phyloP scores from a whole-genome alignment of 2,329 filamentous ascomycete genomes.

The Aspergillus arachidicola region DNA sequence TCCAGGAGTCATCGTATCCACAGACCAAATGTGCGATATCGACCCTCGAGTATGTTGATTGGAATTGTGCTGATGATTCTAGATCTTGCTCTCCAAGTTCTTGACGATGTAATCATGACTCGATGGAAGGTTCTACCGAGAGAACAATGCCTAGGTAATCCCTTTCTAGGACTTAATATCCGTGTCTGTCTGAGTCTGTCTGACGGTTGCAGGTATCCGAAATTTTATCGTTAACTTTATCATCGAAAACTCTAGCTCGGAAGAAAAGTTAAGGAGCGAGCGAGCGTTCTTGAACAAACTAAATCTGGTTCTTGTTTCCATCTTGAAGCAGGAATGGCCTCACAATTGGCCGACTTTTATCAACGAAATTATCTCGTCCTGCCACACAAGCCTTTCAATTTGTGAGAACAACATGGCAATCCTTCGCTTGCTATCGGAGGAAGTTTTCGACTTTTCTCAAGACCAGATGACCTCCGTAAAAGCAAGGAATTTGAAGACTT shows the following conservation, averaged over 20 bases:
- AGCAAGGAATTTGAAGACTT: conserved; percentile 93
- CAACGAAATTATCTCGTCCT: conserved; percentile 98
- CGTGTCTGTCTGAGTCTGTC: not conserved
- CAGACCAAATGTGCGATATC: conserved; percentile 86
- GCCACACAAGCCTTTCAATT: conserved; percentile 91
- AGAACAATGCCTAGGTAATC: conserved; percentile 87
- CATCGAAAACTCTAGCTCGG: conserved; percentile 86
- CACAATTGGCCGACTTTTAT: conserved; percentile 99
- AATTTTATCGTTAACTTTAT: conserved; percentile 99
- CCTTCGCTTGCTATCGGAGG: conserved; percentile 89
- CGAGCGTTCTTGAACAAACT: conserved; percentile 95
- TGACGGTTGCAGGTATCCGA: conserved; percentile 71
- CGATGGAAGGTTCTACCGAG: conserved; percentile 97
- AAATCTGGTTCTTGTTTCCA: conserved; percentile 94
- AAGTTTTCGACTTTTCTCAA: conserved; percentile 98
- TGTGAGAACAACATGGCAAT: conserved; percentile 99
- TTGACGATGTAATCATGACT: conserved; percentile 98
- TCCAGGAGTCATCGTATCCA: conserved; percentile 87
- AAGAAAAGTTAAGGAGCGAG: conserved; percentile 82
- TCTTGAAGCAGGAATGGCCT: conserved; percentile 99
- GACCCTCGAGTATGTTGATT: not conserved
- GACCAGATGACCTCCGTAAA: conserved; percentile 99
- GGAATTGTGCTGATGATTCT: conserved; percentile 36
- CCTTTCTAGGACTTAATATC: conserved; percentile 8
- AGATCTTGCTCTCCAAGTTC: conserved; percentile 93